These are phyloP conservation scores for Verticillium nonalfalfae DNA, from an alignment of 2,329 filamentous ascomycete species.

Conservation along the genomic window DNA sequence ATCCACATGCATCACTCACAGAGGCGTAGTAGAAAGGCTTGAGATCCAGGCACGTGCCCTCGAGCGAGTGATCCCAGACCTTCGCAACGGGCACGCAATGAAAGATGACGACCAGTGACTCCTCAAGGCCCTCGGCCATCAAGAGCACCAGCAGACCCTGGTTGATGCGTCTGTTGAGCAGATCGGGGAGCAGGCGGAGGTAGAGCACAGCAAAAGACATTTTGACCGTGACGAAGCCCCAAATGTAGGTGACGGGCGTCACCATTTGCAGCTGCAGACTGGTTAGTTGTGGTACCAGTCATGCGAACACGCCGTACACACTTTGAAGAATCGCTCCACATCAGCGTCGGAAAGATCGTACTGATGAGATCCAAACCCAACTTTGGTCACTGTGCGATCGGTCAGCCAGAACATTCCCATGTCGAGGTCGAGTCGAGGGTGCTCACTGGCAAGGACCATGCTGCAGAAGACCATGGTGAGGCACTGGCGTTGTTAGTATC, in stretches of 20 bases:
- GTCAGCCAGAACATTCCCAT: not conserved
- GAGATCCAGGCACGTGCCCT: slow-evolving; percentile 21
- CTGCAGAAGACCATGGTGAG: slow-evolving; percentile 11
- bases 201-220: slow-evolving; percentile 11
- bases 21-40: slow-evolving; percentile 9
- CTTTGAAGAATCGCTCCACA: slow-evolving; percentile 7
- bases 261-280: slow-evolving; percentile 7
- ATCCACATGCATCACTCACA: not conserved
- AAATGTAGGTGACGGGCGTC: slow-evolving; percentile 11
- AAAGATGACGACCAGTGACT: slow-evolving; percentile 10
- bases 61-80: slow-evolving; percentile 8
- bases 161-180: slow-evolving; percentile 8
- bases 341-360: slow-evolving; percentile 6
- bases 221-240: slow-evolving; percentile 12
- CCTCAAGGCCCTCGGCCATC: slow-evolving; percentile 9
- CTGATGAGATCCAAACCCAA: slow-evolving; percentile 11
- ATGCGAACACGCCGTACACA: not conserved
- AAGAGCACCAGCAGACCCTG: slow-evolving; percentile 8
- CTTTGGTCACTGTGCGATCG: slow-evolving; percentile 5
- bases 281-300: not conserved
- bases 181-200: slow-evolving; percentile 9
- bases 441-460: slow-evolving; percentile 8
- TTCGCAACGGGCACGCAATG: slow-evolving; percentile 10
- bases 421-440: too few relatives aligned
- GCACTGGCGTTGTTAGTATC: slow-evolving; percentile 3